A percentile compares a stretch with the other conserved stretches of the same genome.
Evolutionary conservation across 176 grass and related monocot genomes (phyloP).

Genomic region (Elaeis guineensis): DNA sequence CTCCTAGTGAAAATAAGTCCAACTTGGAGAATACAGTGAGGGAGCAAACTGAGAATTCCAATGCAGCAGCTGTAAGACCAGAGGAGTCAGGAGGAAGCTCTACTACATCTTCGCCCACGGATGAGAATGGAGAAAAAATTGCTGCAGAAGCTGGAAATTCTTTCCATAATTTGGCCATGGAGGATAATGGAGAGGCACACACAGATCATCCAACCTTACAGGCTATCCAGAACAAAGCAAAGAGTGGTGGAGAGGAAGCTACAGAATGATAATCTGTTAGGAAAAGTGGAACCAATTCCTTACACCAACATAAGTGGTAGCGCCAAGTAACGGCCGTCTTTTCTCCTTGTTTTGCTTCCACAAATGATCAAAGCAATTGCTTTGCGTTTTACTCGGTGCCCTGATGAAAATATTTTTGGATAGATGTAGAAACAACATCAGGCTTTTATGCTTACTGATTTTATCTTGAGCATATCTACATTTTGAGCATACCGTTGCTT

Average conservation of each 20-base stretch:
- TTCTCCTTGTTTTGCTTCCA: too few species aligned
- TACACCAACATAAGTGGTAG: too few species aligned
- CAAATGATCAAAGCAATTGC: too few species aligned
- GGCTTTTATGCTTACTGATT: too few species aligned
- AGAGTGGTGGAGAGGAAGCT: conserved; percentile 32
- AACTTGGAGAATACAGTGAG: not conserved
- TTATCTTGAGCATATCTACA: too few species aligned
- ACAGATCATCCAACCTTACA: conserved; percentile 21
- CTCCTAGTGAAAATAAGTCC: not conserved
- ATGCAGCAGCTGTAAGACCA: not conserved
- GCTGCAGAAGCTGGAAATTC: not conserved
- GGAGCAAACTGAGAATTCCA: not conserved
- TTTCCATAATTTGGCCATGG: not conserved
- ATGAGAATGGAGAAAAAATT: not conserved
- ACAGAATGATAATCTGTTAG: not conserved
- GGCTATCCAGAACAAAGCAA: conserved; percentile 43
- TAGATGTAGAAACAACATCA: too few species aligned
- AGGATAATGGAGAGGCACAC: not conserved
- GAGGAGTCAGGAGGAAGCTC: conserved; percentile 6
- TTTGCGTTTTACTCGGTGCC: too few species aligned
- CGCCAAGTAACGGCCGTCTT: too few species aligned
- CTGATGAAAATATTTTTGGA: too few species aligned
- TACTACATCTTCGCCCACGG: not conserved
- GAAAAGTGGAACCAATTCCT: too few species aligned
- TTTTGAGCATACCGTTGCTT: too few species aligned